Percentiles rank a stretch among this genome's conserved stretches.
Conservation (phyloP, 257 asterid species). For the Perilla frutescens region DNA sequence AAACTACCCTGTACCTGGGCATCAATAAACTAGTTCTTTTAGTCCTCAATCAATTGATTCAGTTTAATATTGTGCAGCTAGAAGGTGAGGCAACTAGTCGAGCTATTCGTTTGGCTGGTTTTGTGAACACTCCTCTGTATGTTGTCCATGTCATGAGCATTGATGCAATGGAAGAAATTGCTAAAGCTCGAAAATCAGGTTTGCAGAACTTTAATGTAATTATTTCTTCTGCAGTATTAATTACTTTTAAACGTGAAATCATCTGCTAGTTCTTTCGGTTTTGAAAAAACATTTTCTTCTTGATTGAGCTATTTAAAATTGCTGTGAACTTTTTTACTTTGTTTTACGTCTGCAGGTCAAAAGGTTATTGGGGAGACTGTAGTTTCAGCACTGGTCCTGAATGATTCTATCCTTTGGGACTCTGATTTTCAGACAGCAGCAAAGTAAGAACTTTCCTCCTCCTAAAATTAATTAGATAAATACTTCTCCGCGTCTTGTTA, state of each 20-base stretch:
- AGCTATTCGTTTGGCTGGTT: slow-evolving; percentile 92
- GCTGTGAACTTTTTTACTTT: background rate
- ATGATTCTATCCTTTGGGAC: slow-evolving; percentile 92
- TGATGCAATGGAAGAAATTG: slow-evolving; percentile 97
- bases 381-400: slow-evolving; percentile 83
- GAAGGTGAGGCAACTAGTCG: slow-evolving; percentile 98
- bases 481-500: slow-evolving; percentile 5
- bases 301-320: slow-evolving; percentile 2
- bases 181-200: slow-evolving; percentile 97
- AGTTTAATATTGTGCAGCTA: slow-evolving; percentile 54
- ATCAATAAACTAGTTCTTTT: background rate
- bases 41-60: slow-evolving; percentile 21
- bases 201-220: background rate
- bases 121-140: slow-evolving; percentile 89
- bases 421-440: slow-evolving; percentile 85
- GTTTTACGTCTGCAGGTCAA: slow-evolving; percentile 67
- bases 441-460: slow-evolving; percentile 54
- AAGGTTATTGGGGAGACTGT: slow-evolving; percentile 95
- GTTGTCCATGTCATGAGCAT: slow-evolving; percentile 99
- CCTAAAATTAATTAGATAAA: slow-evolving; percentile 29
- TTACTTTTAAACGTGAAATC: slow-evolving; percentile 13
- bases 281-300: background rate
- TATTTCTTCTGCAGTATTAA: no score
- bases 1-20: background rate
- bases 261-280: background rate